These are phyloP conservation scores for Coemansia sp. DNA, from an alignment of 192 early-diverging fungal species.

Conservation along the genomic window DNA sequence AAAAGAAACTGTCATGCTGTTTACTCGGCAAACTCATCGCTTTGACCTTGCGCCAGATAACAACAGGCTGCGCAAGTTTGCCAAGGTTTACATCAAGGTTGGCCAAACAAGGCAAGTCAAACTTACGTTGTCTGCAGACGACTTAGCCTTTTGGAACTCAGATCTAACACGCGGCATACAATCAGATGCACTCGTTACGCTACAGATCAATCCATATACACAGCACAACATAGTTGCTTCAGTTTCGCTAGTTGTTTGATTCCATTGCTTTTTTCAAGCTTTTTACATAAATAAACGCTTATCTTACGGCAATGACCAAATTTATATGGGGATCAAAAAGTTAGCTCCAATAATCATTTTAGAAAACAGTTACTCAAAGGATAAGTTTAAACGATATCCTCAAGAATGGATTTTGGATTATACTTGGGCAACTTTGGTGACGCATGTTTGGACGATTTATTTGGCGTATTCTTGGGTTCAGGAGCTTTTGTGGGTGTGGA, in stretches of 20 bases:
- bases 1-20: constrained; percentile 59
- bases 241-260: neutral
- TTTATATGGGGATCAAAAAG: too few relatives aligned
- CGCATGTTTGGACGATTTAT: too few relatives aligned
- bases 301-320: too few relatives aligned
- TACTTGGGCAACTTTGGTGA: too few relatives aligned
- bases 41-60: constrained; percentile 50
- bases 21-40: constrained; percentile 39
- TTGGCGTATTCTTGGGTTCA: too few relatives aligned
- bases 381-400: too few relatives aligned
- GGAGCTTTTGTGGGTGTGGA: too few relatives aligned
- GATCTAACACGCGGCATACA: constrained; percentile 9
- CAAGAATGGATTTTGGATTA: too few relatives aligned
- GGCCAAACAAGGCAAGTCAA: constrained; percentile 49
- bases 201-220: constrained; percentile 4
- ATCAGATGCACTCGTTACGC: neutral
- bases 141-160: constrained; percentile 33
- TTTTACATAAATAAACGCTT: neutral
- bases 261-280: neutral
- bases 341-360: too few relatives aligned
- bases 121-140: constrained; percentile 45
- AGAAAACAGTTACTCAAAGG: too few relatives aligned
- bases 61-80: constrained; percentile 55
- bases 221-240: constrained; percentile 9
- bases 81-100: constrained; percentile 48